These are phyloP conservation scores for Periconia digitata DNA, from an alignment of 2,329 filamentous ascomycete species.

Conservation along the genomic window DNA sequence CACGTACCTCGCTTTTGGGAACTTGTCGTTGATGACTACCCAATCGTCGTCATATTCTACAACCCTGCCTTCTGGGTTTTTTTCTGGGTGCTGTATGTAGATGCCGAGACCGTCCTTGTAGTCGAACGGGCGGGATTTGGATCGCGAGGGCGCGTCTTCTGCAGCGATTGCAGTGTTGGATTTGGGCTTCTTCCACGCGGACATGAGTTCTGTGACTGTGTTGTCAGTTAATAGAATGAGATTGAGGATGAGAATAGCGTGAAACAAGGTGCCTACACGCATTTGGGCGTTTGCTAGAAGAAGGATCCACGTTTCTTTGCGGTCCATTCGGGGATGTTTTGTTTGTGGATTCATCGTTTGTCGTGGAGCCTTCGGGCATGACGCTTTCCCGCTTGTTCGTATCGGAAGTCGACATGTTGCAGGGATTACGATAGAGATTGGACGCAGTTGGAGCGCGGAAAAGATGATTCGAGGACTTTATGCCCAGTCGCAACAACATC, in stretches of 20 bases:
- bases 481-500: background rate
- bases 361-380: slow-evolving; percentile 21
- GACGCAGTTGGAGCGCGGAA: background rate
- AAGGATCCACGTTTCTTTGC: slow-evolving; percentile 3
- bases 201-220: slow-evolving; percentile 52
- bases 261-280: slow-evolving; percentile 33
- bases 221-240: slow-evolving; percentile 19
- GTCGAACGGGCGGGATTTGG: background rate
- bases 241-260: slow-evolving; percentile 2
- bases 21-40: slow-evolving; percentile 79
- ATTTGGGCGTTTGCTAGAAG: slow-evolving; percentile 34
- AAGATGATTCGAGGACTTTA: background rate
- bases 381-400: slow-evolving; percentile 2
- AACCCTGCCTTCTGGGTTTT: slow-evolving; percentile 60
- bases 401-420: slow-evolving; percentile 6
- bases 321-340: slow-evolving; percentile 10
- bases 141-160: background rate
- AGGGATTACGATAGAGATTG: background rate
- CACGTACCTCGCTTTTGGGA: slow-evolving; percentile 65
- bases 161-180: slow-evolving; percentile 6
- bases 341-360: slow-evolving; percentile 23
- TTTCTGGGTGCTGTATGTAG: slow-evolving; percentile 66
- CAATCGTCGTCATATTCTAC: slow-evolving; percentile 69
- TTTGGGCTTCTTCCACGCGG: slow-evolving; percentile 43
- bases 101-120: slow-evolving; percentile 61